Conservation (phyloP, 495 filamentous ascomycete species). For the Penicillium soppii region DNA sequence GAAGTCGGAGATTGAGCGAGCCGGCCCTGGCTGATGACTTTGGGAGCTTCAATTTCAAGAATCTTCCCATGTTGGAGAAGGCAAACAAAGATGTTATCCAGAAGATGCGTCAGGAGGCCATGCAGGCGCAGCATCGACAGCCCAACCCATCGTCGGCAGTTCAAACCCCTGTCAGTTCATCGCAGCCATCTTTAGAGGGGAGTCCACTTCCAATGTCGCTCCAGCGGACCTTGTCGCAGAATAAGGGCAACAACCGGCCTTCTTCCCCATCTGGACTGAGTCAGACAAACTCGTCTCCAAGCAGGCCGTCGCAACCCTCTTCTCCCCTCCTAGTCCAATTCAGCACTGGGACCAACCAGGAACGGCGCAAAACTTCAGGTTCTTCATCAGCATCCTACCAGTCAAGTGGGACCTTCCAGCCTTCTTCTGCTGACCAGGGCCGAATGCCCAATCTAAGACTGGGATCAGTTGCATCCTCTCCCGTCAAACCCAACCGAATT, state of each 20-base stretch:
- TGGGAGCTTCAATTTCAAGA: slow-evolving; percentile 95
- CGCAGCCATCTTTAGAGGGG: slow-evolving; percentile 71
- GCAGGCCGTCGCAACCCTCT: slow-evolving; percentile 84
- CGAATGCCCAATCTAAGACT: slow-evolving; percentile 53
- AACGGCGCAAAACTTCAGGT: slow-evolving; percentile 78
- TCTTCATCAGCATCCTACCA: slow-evolving; percentile 83
- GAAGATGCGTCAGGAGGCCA: slow-evolving; percentile 84
- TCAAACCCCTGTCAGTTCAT: slow-evolving; percentile 40
- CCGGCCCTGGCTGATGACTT: slow-evolving; percentile 89
- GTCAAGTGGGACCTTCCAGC: slow-evolving; percentile 68
- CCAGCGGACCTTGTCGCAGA: slow-evolving; percentile 80
- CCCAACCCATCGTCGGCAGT: slow-evolving; percentile 19
- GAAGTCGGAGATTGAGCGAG: slow-evolving; percentile 86
- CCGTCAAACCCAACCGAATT: slow-evolving; percentile 69
- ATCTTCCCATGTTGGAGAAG: slow-evolving; percentile 92
- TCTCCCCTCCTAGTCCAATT: slow-evolving; percentile 93
- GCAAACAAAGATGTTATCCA: slow-evolving; percentile 99
- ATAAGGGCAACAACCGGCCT: slow-evolving; percentile 70
- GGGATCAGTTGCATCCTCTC: slow-evolving; percentile 67
- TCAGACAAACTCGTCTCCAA: slow-evolving; percentile 83
- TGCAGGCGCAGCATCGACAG: slow-evolving; percentile 60
- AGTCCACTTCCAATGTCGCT: slow-evolving; percentile 82
- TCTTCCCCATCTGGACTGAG: slow-evolving; percentile 79
- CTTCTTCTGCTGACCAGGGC: slow-evolving; percentile 62
- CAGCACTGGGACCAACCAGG: slow-evolving; percentile 71